These are phyloP conservation scores for Colletotrichum eleusines DNA, from an alignment of 2,329 filamentous ascomycete genomes.

Conservation along the genomic window DNA sequence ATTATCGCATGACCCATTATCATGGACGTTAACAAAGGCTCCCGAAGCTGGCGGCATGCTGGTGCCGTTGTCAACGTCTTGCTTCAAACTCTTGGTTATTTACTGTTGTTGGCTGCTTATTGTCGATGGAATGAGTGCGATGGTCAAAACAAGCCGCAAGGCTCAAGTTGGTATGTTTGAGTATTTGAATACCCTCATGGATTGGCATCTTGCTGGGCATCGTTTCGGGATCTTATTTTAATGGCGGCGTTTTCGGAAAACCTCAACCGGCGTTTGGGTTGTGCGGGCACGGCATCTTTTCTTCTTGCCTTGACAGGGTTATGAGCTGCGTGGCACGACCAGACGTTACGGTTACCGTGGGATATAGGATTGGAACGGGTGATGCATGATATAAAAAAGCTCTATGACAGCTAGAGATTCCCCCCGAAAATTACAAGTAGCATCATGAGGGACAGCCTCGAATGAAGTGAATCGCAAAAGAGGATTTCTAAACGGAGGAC, in stretches of 20 bases:
- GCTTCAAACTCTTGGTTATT: neutral
- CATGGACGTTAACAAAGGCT: neutral
- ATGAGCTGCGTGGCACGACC: constrained; percentile 27
- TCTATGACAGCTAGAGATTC: constrained; percentile 7
- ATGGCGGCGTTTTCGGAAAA: constrained; percentile 28
- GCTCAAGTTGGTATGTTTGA: constrained; percentile 28
- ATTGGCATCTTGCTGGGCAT: constrained; percentile 38
- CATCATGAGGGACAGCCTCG: constrained; percentile 2
- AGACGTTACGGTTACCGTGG: constrained; percentile 15
- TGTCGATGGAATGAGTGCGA: constrained; percentile 16
- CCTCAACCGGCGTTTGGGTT: constrained; percentile 25
- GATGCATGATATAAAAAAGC: constrained; percentile 23
- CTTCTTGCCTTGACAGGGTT: constrained; percentile 18
- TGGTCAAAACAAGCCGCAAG: constrained; percentile 5
- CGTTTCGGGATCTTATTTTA: constrained; percentile 14
- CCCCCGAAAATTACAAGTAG: constrained; percentile 22
- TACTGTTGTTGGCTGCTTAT: constrained; percentile 10
- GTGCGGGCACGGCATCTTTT: constrained; percentile 23
- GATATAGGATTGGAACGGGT: constrained; percentile 11
- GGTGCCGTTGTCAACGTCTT: neutral
- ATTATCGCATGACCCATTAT: too few species aligned
- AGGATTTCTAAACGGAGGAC: neutral
- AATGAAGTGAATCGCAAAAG: neutral
- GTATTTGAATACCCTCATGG: constrained; percentile 42
- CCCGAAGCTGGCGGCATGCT: neutral